Evolutionary conservation across 1,284 basidiomycete species (phyloP).

Genomic region (Mycosarcoma maydis): DNA sequence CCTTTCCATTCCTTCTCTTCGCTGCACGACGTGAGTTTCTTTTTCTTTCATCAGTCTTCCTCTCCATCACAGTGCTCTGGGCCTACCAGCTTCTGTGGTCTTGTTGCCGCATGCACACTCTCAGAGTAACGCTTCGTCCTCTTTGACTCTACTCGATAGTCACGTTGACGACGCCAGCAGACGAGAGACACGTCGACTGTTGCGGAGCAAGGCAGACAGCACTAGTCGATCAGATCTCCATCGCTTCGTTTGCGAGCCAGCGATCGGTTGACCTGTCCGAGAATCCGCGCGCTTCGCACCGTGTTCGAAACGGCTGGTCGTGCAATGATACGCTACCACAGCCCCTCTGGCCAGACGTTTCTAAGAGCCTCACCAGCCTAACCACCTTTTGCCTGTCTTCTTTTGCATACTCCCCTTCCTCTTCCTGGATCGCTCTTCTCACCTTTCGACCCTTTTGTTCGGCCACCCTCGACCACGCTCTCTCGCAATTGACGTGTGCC

Average conservation of each 20-base stretch:
- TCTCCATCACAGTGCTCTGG: no score
- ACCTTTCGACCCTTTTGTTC: neutral
- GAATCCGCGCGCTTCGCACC: no score
- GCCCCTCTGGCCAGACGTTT: constrained; percentile 37
- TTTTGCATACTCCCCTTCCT: constrained; percentile 6
- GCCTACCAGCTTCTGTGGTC: no score
- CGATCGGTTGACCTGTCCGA: constrained; percentile 4
- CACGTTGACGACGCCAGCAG: constrained; percentile 43
- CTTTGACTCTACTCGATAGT: constrained; percentile 25
- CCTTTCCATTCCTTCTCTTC: constrained; percentile 3
- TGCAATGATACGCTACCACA: constrained; percentile 14
- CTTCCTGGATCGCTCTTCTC: no score
- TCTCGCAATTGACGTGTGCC: neutral
- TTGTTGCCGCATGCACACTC: no score
- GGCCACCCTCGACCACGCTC: neutral
- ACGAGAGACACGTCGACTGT: constrained; percentile 8
- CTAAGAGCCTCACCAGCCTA: constrained; percentile 23
- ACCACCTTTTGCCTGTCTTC: constrained; percentile 6
- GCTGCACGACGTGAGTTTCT: constrained; percentile 36
- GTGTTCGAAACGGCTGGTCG: constrained; percentile 1
- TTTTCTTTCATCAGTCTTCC: constrained; percentile 1
- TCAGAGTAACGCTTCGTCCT: neutral
- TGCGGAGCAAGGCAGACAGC: neutral
- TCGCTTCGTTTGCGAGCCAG: neutral
- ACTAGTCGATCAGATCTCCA: neutral